phyloP scores from a whole-genome alignment of 805 yeast species.

The Suhomyces pyralidae region DNA sequence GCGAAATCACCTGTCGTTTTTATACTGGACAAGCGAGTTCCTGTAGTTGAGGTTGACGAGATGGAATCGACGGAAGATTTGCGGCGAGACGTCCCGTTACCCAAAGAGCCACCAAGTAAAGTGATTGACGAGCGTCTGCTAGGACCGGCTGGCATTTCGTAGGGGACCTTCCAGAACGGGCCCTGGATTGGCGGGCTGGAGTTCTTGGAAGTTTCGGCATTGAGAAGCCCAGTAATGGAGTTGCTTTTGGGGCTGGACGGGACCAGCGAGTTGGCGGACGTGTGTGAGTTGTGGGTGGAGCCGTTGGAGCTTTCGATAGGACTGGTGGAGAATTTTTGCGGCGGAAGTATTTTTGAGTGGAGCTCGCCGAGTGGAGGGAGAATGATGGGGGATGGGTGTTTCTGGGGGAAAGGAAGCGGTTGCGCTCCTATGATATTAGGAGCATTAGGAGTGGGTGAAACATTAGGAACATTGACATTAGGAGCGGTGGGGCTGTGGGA shows the following conservation, averaged over 20 bases:
- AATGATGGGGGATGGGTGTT: conserved; percentile 21
- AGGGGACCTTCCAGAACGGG: conserved; percentile 63
- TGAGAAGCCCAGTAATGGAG: conserved; percentile 9
- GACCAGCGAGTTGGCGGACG: neutral
- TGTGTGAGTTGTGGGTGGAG: neutral
- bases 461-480: neutral
- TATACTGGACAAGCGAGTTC: conserved; percentile 30
- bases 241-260: conserved; percentile 9
- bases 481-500: neutral
- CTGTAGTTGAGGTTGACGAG: conserved; percentile 45
- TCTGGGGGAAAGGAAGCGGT: conserved; percentile 12
- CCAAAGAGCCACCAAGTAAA: conserved; percentile 6
- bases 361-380: conserved; percentile 29
- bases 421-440: neutral
- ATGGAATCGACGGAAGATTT: conserved; percentile 51
- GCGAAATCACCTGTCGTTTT: conserved; percentile 24
- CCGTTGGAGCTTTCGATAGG: neutral
- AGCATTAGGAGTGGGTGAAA: neutral
- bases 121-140: conserved; percentile 16
- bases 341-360: conserved; percentile 7
- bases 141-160: conserved; percentile 45
- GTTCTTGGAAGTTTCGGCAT: conserved; percentile 8
- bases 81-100: conserved; percentile 18
- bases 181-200: conserved; percentile 34
- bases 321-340: neutral